phyloP scores from a whole-genome alignment of 2,329 filamentous ascomycete species.

The Cladosporium sp. region DNA sequence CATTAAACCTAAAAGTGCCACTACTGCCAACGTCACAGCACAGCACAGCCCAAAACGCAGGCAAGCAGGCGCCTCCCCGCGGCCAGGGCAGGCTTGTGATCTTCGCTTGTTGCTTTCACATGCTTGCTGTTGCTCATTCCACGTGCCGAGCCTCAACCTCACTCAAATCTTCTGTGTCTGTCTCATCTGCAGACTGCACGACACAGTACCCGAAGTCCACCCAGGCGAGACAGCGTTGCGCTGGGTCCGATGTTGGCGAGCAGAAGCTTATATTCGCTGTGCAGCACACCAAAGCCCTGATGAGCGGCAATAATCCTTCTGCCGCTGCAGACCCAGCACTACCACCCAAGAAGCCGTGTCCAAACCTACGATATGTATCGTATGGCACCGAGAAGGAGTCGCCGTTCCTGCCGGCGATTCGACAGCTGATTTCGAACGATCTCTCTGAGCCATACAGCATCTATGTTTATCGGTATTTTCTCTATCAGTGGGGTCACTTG shows the following conservation, averaged over 20 bases:
- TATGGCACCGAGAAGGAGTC: constrained; percentile 62
- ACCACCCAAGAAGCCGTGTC: constrained; percentile 6
- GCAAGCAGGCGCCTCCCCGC: neutral
- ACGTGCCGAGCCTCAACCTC: constrained; percentile 8
- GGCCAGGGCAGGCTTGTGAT: neutral
- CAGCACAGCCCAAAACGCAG: constrained; percentile 1
- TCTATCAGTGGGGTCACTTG: constrained; percentile 97
- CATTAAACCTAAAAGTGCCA: constrained; percentile 9
- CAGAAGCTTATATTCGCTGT: neutral
- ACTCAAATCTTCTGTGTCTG: neutral
- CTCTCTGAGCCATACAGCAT: constrained; percentile 98
- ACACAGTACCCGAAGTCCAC: neutral
- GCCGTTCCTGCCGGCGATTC: constrained; percentile 77
- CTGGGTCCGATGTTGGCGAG: constrained; percentile 1
- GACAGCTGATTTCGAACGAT: constrained; percentile 90
- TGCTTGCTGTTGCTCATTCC: constrained; percentile 4
- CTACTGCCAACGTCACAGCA: constrained; percentile 5
- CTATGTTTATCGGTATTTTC: constrained; percentile 97
- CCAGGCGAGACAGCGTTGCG: constrained; percentile 5
- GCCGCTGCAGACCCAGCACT: constrained; percentile 3
- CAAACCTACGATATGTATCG: constrained; percentile 55
- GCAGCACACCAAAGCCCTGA: constrained; percentile 5
- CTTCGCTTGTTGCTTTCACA: constrained; percentile 10
- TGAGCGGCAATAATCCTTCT: constrained; percentile 14
- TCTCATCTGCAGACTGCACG: neutral